These are phyloP conservation scores for Elsinoe batatas DNA, from an alignment of 2,329 filamentous ascomycete genomes.

Conservation along the genomic window DNA sequence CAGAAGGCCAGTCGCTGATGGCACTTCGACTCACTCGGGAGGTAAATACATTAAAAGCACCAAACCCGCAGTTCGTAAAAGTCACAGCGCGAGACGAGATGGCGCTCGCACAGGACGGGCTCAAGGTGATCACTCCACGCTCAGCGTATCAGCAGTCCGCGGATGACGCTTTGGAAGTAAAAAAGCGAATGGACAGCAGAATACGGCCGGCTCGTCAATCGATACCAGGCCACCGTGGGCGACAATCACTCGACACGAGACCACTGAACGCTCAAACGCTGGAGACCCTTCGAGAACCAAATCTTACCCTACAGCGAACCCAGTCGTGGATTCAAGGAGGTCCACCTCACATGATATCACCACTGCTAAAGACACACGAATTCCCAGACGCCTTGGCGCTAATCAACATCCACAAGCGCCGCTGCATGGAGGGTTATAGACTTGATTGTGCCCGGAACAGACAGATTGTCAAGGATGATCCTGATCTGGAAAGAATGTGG, in stretches of 20 bases:
- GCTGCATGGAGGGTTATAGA: slow-evolving; percentile 47
- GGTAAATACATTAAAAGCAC: slow-evolving; percentile 41
- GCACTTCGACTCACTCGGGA: slow-evolving; percentile 43
- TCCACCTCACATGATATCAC: neutral
- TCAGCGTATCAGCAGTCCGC: neutral
- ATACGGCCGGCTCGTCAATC: slow-evolving; percentile 8
- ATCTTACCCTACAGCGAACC: slow-evolving; percentile 1
- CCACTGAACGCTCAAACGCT: slow-evolving; percentile 8
- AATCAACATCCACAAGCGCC: slow-evolving; percentile 34
- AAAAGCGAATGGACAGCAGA: slow-evolving; percentile 7
- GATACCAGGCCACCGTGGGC: neutral
- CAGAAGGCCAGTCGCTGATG: slow-evolving; percentile 42
- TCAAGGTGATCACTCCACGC: slow-evolving; percentile 11
- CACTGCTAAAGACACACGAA: slow-evolving; percentile 7
- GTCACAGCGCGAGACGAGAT: slow-evolving; percentile 38
- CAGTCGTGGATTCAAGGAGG: slow-evolving; percentile 11
- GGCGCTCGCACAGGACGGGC: slow-evolving; percentile 12
- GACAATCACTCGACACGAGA: slow-evolving; percentile 8
- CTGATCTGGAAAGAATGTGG: slow-evolving; percentile 72
- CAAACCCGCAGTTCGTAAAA: slow-evolving; percentile 32
- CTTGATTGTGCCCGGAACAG: slow-evolving; percentile 56
- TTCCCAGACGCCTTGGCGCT: slow-evolving; percentile 15
- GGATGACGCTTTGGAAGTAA: slow-evolving; percentile 13
- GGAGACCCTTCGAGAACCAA: slow-evolving; percentile 7
- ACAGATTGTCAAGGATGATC: slow-evolving; percentile 58